A percentile compares a stretch with the other conserved stretches of the same genome.
These are phyloP conservation scores for Fusarium tricinctum DNA, from an alignment of 2,329 filamentous ascomycete genomes.

Conservation along the genomic window DNA sequence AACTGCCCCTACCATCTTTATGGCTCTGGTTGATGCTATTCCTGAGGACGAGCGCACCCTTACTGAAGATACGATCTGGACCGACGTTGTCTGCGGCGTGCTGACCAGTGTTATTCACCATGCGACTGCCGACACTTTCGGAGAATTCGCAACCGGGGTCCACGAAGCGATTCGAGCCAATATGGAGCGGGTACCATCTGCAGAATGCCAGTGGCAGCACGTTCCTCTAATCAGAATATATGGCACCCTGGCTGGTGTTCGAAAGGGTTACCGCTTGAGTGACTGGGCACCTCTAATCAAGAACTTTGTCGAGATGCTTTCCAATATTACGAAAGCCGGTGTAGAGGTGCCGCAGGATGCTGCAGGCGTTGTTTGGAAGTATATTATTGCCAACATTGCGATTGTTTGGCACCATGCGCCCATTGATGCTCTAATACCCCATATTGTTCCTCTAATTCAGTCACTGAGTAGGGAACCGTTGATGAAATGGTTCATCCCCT, in stretches of 20 bases:
- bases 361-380: slow-evolving; percentile 67
- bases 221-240: slow-evolving; percentile 71
- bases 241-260: slow-evolving; percentile 80
- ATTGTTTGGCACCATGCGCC: slow-evolving; percentile 82
- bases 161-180: slow-evolving; percentile 62
- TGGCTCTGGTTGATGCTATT: slow-evolving; percentile 65
- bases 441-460: slow-evolving; percentile 75
- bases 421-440: slow-evolving; percentile 82
- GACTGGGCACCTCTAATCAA: slow-evolving; percentile 78
- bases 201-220: slow-evolving; percentile 54
- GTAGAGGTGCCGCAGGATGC: slow-evolving; percentile 55
- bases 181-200: slow-evolving; percentile 51
- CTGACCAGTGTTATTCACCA: slow-evolving; percentile 88
- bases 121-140: slow-evolving; percentile 80
- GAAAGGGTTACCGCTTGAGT: slow-evolving; percentile 80
- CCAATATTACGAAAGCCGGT: slow-evolving; percentile 59
- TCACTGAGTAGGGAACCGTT: slow-evolving; percentile 75
- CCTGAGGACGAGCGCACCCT: slow-evolving; percentile 65
- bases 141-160: slow-evolving; percentile 74
- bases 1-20: slow-evolving; percentile 67
- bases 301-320: slow-evolving; percentile 67
- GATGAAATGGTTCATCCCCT: slow-evolving; percentile 81
- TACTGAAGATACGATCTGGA: slow-evolving; percentile 66
- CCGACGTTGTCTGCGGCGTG: slow-evolving; percentile 79
- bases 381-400: slow-evolving; percentile 69